These are phyloP conservation scores for Arachis stenosperma DNA, from an alignment of 306 rosid genomes.

Conservation along the genomic window DNA sequence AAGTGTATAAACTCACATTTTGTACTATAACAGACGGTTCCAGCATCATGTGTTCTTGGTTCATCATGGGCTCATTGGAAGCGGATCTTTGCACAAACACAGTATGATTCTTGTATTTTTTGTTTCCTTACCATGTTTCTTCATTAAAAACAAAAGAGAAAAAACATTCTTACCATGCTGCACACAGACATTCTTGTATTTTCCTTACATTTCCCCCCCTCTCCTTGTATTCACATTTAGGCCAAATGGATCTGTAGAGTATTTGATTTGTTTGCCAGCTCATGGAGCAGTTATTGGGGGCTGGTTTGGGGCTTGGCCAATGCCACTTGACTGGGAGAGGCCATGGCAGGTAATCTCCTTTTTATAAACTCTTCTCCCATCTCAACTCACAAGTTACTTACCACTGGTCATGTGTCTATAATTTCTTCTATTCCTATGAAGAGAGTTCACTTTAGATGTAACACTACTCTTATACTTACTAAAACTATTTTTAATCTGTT, in stretches of 20 bases:
- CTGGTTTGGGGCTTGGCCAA: slow-evolving; percentile 98
- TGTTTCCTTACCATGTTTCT: slow-evolving; percentile 21
- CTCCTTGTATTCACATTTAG: slow-evolving; percentile 46
- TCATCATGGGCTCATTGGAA: slow-evolving; percentile 84
- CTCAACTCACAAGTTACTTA: not conserved
- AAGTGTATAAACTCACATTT: slow-evolving; percentile 12
- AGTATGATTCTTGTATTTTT: slow-evolving; percentile 48
- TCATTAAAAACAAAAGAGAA: not conserved
- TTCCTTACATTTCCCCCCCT: no score
- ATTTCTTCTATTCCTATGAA: not conserved
- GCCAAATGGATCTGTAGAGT: slow-evolving; percentile 65
- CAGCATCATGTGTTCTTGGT: slow-evolving; percentile 82
- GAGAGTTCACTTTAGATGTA: not conserved
- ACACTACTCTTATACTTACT: not conserved
- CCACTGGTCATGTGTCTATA: slow-evolving; percentile 7
- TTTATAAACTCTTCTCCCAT: slow-evolving; percentile 3
- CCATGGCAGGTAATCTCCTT: slow-evolving; percentile 79
- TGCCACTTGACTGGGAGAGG: slow-evolving; percentile 99
- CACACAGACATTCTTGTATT: no score
- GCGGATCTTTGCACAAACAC: slow-evolving; percentile 71
- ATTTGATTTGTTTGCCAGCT: slow-evolving; percentile 78
- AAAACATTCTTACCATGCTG: no score
- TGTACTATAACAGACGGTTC: slow-evolving; percentile 62
- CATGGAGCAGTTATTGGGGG: slow-evolving; percentile 91
- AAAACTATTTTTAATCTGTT: not conserved